Evolutionary conservation across 306 rosid species (phyloP), one percentile per base, ranked within the genome.

Genomic region (Echinosophora koreensis): DNA sequence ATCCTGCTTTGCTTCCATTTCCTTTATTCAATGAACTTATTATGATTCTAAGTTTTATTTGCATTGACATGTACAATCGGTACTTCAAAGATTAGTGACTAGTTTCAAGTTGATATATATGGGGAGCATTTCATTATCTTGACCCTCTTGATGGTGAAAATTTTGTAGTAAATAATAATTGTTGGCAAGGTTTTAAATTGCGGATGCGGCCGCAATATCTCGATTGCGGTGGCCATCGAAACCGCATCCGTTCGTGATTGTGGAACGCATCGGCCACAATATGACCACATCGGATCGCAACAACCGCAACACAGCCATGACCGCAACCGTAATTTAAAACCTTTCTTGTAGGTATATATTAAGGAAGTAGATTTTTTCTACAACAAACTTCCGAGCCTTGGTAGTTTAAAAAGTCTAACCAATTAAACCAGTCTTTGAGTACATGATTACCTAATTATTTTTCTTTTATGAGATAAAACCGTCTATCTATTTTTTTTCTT

Each of bases 331-430:
- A n/a, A n/a, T n/a, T n/a, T n/a, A n/a, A n/a, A n/a, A n/a, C n/a
- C n/a, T n/a, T n/a, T n/a, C n/a, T n/a, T n/a, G n/a, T 22, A 32
- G 37, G 49, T 73, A 15, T 5, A n/a, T 32, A 6, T 9, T 32
- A 6, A 56, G 32, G 66, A 14, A 39, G 17, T 39, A 14, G 35
- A 44, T 55, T 12, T 39, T 65, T 70, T 44, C 74, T 46, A 70
- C 63, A 73, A 44, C 78, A n/a, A 47, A 62, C 78, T 76, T 28
- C 49, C 57, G 44, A 50, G 30, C 69, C 74, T 70, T 54, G n/a
- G 65, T 66, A 39, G 51, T 64, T 77, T 46, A 71, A 71, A 56
- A 42, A 42, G 67, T 77, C 79, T 37, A 55, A 70, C 82, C 58
- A 22, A 22, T 22, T 22, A 22, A 22, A 22, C 22, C 22, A 22